These are phyloP conservation scores for Hirschfeldia incana DNA, from an alignment of 345 rosid genomes.

Conservation along the genomic window DNA sequence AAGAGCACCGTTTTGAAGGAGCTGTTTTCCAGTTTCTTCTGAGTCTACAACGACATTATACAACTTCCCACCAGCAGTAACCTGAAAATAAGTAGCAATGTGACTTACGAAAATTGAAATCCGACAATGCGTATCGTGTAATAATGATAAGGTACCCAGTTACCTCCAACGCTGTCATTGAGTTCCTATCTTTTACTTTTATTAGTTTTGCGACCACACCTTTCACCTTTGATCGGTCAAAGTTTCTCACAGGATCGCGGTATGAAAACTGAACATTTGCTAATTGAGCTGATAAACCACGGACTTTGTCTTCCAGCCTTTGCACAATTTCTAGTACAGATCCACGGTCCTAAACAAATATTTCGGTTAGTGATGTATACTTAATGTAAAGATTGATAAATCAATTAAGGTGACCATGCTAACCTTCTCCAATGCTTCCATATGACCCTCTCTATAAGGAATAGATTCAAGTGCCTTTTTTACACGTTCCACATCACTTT, in stretches of 20 bases:
- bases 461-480: slow-evolving; percentile 61
- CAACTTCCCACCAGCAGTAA: slow-evolving; percentile 89
- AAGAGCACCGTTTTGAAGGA: slow-evolving; percentile 92
- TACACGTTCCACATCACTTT: slow-evolving; percentile 64
- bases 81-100: slow-evolving; percentile 51
- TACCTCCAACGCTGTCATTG: slow-evolving; percentile 97
- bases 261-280: slow-evolving; percentile 85
- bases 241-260: slow-evolving; percentile 80
- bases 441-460: slow-evolving; percentile 69
- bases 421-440: slow-evolving; percentile 92
- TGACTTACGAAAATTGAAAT: slow-evolving; percentile 15
- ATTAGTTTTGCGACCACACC: slow-evolving; percentile 94
- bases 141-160: slow-evolving; percentile 16
- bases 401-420: slow-evolving; percentile 22
- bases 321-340: slow-evolving; percentile 66
- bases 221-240: slow-evolving; percentile 91
- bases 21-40: slow-evolving; percentile 88
- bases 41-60: slow-evolving; percentile 91
- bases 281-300: slow-evolving; percentile 69
- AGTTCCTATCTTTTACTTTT: slow-evolving; percentile 73
- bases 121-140: slow-evolving; percentile 11
- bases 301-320: slow-evolving; percentile 74
- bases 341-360: slow-evolving; percentile 62
- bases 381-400: background rate
- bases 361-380: slow-evolving; percentile 27